phyloP scores from a whole-genome alignment of 306 rosid genomes.

The Cicer pinnatifidum region DNA sequence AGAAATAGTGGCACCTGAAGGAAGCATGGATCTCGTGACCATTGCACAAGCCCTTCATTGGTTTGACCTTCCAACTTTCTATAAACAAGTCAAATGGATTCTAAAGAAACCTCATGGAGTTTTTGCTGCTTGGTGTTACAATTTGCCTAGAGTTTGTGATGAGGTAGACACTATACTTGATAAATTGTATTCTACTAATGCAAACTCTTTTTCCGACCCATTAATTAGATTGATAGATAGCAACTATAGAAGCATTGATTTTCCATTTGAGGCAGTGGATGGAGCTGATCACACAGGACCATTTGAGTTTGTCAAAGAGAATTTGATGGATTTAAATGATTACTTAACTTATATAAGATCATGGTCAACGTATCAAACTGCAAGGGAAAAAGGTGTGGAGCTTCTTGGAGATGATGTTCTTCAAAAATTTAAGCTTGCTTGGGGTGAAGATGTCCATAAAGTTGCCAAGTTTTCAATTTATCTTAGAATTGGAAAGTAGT shows the following conservation, averaged over 20 bases:
- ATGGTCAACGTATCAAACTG: slow-evolving; percentile 76
- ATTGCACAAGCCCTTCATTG: slow-evolving; percentile 82
- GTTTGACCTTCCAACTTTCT: slow-evolving; percentile 69
- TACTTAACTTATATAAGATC: slow-evolving; percentile 62
- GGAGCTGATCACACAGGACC: slow-evolving; percentile 70
- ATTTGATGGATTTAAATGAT: slow-evolving; percentile 56
- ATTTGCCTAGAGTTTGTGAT: slow-evolving; percentile 51
- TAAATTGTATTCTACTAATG: slow-evolving; percentile 35
- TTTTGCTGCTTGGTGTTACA: slow-evolving; percentile 78
- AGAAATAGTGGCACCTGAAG: slow-evolving; percentile 51
- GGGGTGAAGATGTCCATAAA: slow-evolving; percentile 60
- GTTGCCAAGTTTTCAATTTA: slow-evolving; percentile 58
- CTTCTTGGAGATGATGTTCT: slow-evolving; percentile 54
- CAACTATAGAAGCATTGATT: slow-evolving; percentile 58
- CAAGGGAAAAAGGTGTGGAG: slow-evolving; percentile 74
- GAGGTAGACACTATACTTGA: slow-evolving; percentile 48
- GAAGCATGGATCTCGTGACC: slow-evolving; percentile 67
- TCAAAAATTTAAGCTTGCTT: slow-evolving; percentile 57
- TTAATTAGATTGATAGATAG: slow-evolving; percentile 54
- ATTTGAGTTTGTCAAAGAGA: slow-evolving; percentile 61
- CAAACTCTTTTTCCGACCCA: slow-evolving; percentile 58
- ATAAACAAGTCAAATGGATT: slow-evolving; percentile 57
- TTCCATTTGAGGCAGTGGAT: slow-evolving; percentile 74
- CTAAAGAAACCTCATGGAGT: slow-evolving; percentile 78
- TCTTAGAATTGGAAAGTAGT: slow-evolving; percentile 66